Evolutionary conservation across 345 rosid genomes (phyloP), one percentile per base, ranked within the genome.

Genomic region (Hibiscus mutabilis): DNA sequence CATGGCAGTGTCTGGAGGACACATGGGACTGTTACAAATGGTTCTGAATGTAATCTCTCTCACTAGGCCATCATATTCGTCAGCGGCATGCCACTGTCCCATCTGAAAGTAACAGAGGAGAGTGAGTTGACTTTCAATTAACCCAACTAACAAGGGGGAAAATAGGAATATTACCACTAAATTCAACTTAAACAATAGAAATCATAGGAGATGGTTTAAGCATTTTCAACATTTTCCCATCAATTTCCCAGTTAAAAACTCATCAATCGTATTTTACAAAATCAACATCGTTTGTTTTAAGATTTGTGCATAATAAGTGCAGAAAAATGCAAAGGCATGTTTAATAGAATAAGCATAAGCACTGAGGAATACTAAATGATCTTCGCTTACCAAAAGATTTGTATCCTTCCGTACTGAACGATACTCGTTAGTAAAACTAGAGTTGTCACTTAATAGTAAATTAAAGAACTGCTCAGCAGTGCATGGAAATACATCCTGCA

Each of bases 1-100:
- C 90, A 95, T 89, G 75, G 91, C 97, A 61, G 96, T 92, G 85
- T 95, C 97, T 35, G 97, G 98, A 21, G 99, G 98, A 80, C 99
- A 92, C 98, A 95, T 90, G 46, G 99, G 99, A 84, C 90, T 95
- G 80, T 79, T 86, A 77, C 99, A 95, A 22, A 81, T 76, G 49
- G 91, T 79, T 84, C 97, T 86, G 78, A 86, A 90, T 71, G 88
- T 95, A 60, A 92, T 85, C 82, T 95, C 99, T 79, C 98, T 87
- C 56, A 95, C 98, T 89, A 90, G 93, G 77, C 98, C 99, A 70
- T 95, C 91, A 82, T 92, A 95, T 80, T 95, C 97, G 49, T 86
- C 94, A 18, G 97, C 90, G 64, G 83, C 77, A 79, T 90, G 97
- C 99, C 99, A 95, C 60, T 87, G 93, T 77, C 92, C 98, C 40